Evolutionary conservation across 192 early-diverging fungal genomes (phyloP), one percentile per base, ranked within the genome.

Genomic region (Entophlyctis luteolus): DNA sequence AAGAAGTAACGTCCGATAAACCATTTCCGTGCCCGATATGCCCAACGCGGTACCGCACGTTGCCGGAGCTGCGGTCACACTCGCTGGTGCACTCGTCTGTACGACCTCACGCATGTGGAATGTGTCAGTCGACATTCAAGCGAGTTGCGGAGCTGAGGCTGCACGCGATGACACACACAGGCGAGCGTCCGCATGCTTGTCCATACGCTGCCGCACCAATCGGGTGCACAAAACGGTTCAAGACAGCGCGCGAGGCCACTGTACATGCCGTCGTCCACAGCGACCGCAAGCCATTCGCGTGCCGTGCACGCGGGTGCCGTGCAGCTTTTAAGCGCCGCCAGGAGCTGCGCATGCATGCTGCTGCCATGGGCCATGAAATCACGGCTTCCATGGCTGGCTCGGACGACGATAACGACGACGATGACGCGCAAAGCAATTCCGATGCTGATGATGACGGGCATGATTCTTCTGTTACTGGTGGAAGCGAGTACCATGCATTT

Each of bases 141-240:
- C 60, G 60, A n/a, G n/a, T n/a, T n/a, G 29, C 60, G 32, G 33
- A 63, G 27, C 60, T 63, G 14, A 31, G 50, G 10, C 31, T 63
- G 27, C 60, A 63, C 31, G 36, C 50, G 10, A 63, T 63, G 60
- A 63, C 48, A 32, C 60, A 63, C 25, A 49, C 60, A 10, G 54
- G 54, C 36, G 20, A 25, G 49, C 6, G 5, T 52, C 8, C 49
- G 20, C 49, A 10, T n/a, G 10, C 10, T 12, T 45, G 42, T 45
- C n/a, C 10, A 45, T 45, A 45, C 18, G 49, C 3, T 10, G 4
- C 36, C 54, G 4, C n/a, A n/a, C n/a, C n/a, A n/a, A n/a, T n/a
- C n/a, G 6, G 6, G n/a, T 63, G 60, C 47, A 10, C 8, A 5
- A 37, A 31, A 27, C 14, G 10, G 2, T 63, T 63, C 22, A 63